Evolutionary conservation across 225 moss, liverwort and hornwort genomes (phyloP).

Genomic region (Pleurozium schreberi): DNA sequence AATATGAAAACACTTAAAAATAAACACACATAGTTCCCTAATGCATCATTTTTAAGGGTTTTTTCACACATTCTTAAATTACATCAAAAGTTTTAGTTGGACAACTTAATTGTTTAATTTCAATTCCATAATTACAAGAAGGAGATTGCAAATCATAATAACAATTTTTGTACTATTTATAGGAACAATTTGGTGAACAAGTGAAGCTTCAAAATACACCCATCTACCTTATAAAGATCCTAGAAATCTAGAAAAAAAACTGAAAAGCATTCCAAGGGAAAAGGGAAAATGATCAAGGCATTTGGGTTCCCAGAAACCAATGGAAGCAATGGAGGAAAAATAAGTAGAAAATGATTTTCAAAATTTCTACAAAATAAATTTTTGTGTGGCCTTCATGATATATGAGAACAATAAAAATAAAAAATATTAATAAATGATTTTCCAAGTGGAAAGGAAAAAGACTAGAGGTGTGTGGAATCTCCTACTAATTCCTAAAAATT

Average conservation of each 20-base stretch:
- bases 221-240: too few relatives aligned
- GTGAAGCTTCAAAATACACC: rapidly evolving
- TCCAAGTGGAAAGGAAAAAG: background rate
- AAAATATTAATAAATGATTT: background rate
- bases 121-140: too few relatives aligned
- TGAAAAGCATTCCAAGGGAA: too few relatives aligned
- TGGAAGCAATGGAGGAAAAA: background rate
- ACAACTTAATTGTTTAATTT: too few relatives aligned
- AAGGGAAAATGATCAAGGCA: background rate
- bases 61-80: background rate
- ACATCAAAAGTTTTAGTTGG: too few relatives aligned
- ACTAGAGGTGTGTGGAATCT: background rate
- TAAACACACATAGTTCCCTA: background rate
- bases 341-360: background rate
- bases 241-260: too few relatives aligned
- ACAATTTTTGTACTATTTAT: too few relatives aligned
- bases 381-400: rapidly evolving
- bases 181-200: too few relatives aligned
- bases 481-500: background rate
- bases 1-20: background rate
- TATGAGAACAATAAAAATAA: too few relatives aligned
- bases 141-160: too few relatives aligned
- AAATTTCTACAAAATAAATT: background rate
- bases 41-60: background rate
- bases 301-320: background rate